phyloP scores from a whole-genome alignment of 805 yeast genomes.

The Pichia manshurica region DNA sequence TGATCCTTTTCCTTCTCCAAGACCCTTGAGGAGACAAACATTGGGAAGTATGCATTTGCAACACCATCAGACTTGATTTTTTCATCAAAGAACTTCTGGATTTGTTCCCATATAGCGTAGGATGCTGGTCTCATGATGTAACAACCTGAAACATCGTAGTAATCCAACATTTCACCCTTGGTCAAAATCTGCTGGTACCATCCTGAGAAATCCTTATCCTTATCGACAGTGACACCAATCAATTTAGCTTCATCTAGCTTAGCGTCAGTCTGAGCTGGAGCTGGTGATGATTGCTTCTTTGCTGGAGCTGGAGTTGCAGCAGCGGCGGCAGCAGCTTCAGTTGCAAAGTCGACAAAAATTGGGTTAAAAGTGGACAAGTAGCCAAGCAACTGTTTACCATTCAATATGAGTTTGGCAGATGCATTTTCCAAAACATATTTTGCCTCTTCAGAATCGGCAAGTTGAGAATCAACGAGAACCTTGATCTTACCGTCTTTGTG shows the following conservation, averaged over 20 bases:
- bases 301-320: conserved; percentile 20
- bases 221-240: conserved; percentile 94
- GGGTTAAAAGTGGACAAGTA: conserved; percentile 50
- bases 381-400: conserved; percentile 41
- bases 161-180: conserved; percentile 97
- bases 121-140: conserved; percentile 96
- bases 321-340: conserved; percentile 35
- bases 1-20: conserved; percentile 98
- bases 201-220: conserved; percentile 83
- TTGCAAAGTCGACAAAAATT: conserved; percentile 48
- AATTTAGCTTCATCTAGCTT: conserved; percentile 78
- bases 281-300: conserved; percentile 28
- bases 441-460: conserved; percentile 36
- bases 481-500: conserved; percentile 53
- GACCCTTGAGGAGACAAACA: conserved; percentile 92
- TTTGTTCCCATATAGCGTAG: conserved; percentile 88
- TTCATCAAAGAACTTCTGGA: conserved; percentile 80
- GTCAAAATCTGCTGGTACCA: conserved; percentile 97
- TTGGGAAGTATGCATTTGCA: conserved; percentile 93
- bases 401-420: conserved; percentile 44
- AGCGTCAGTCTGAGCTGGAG: conserved; percentile 36
- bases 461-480: conserved; percentile 50
- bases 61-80: conserved; percentile 86
- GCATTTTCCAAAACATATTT: conserved; percentile 43
- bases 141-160: conserved; percentile 98